phyloP scores from a whole-genome alignment of 2,329 filamentous ascomycete species.

The Phyllosticta citrichinensis region DNA sequence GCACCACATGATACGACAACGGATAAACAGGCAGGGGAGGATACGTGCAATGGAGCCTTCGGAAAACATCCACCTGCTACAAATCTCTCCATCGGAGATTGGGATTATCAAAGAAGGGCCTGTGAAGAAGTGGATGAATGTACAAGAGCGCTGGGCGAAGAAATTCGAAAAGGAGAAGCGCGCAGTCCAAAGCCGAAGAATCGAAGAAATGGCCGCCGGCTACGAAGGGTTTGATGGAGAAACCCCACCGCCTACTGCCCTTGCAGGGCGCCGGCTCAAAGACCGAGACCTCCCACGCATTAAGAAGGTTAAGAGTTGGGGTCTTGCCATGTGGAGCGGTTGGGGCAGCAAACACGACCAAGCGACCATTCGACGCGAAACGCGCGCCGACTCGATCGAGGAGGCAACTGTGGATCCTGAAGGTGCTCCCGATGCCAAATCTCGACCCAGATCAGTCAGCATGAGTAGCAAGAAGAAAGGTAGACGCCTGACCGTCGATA shows the following conservation, averaged over 20 bases:
- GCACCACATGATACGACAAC: conserved; percentile 84
- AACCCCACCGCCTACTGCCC: conserved; percentile 69
- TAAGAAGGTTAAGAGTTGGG: conserved; percentile 56
- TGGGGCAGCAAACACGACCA: conserved; percentile 90
- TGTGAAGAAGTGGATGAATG: conserved; percentile 71
- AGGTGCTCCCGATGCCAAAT: not conserved
- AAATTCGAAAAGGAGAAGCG: conserved; percentile 61
- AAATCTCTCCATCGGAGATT: conserved; percentile 54
- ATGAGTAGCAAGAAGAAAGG: conserved; percentile 7
- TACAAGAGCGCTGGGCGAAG: conserved; percentile 62
- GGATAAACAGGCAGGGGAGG: conserved; percentile 67
- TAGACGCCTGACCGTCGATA: conserved; percentile 3
- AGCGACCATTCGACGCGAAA: conserved; percentile 43
- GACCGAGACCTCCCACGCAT: conserved; percentile 40
- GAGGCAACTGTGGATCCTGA: not conserved
- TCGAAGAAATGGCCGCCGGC: conserved; percentile 57
- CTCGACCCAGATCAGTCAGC: conserved; percentile 6
- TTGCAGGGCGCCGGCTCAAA: conserved; percentile 59
- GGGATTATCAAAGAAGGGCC: conserved; percentile 73
- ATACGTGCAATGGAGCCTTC: conserved; percentile 58
- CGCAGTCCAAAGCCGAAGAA: conserved; percentile 61
- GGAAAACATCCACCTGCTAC: conserved; percentile 55
- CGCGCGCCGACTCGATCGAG: conserved; percentile 10
- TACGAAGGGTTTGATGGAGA: conserved; percentile 65
- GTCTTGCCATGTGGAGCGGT: conserved; percentile 71